Conservation (phyloP, 108 stramenopile species). For the Seminavis robusta region DNA sequence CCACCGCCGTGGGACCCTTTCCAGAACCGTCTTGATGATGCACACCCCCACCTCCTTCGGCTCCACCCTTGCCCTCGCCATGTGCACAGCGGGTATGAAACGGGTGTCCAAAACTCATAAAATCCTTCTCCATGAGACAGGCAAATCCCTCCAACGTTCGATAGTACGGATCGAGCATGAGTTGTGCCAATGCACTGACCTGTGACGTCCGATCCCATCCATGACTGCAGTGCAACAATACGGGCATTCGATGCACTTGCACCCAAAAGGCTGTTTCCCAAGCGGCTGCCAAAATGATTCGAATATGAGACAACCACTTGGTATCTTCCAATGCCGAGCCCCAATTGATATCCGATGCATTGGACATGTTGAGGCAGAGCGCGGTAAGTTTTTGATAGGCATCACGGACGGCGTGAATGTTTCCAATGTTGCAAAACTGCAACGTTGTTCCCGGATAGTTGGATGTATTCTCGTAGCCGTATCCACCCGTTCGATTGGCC, state of each 20-base stretch:
- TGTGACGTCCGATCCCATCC: constrained; percentile 99
- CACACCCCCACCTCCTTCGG: constrained; percentile 8
- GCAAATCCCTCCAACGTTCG: constrained; percentile 93
- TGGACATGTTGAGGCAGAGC: constrained; percentile 46
- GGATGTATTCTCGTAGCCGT: constrained; percentile 89
- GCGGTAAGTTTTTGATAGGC: constrained; percentile 68
- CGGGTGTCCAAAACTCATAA: constrained; percentile 95
- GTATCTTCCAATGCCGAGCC: constrained; percentile 83
- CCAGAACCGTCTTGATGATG: no score
- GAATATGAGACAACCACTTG: constrained; percentile 88
- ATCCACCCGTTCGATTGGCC: constrained; percentile 86
- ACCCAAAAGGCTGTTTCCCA: constrained; percentile 87
- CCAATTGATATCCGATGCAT: constrained; percentile 57
- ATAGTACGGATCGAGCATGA: constrained; percentile 96
- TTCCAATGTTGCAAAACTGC: constrained; percentile 82
- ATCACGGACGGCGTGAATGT: constrained; percentile 89
- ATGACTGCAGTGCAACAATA: constrained; percentile 96
- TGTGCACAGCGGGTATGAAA: constrained; percentile 92
- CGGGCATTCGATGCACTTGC: constrained; percentile 81
- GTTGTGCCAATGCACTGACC: constrained; percentile 84
- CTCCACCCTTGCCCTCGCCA: constrained; percentile 82
- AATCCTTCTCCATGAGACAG: constrained; percentile 96
- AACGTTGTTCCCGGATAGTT: constrained; percentile 74
- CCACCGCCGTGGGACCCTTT: neutral
- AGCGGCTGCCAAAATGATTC: constrained; percentile 81